Conservation (phyloP, 805 yeast genomes). For the Isabelozyma rhagii region DNA sequence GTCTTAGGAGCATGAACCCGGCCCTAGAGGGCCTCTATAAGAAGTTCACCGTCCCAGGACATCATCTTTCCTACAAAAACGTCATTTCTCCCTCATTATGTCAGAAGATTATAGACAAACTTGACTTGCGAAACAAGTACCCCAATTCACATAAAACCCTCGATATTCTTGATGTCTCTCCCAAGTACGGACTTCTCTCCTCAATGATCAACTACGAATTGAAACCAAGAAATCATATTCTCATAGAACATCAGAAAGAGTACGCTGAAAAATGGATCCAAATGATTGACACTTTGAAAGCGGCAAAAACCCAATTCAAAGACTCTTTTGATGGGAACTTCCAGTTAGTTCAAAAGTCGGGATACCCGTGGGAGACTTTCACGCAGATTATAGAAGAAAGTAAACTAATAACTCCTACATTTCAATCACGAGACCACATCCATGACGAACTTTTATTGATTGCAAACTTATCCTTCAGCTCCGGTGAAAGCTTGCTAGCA, state of each 20-base stretch:
- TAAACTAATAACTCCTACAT: constrained; percentile 33
- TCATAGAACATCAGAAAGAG: constrained; percentile 51
- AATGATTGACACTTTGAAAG: constrained; percentile 18
- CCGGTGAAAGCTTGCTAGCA: constrained; percentile 66
- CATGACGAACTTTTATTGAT: constrained; percentile 55
- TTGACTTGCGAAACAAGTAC: constrained; percentile 39
- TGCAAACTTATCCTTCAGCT: constrained; percentile 54
- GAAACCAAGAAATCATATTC: constrained; percentile 59
- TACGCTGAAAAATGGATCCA: constrained; percentile 25
- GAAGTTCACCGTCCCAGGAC: background rate
- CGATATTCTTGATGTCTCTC: constrained; percentile 57
- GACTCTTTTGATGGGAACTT: constrained; percentile 17
- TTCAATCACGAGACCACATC: constrained; percentile 32
- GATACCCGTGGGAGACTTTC: constrained; percentile 68
- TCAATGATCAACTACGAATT: constrained; percentile 57
- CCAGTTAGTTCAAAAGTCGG: constrained; percentile 41
- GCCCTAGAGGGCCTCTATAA: background rate
- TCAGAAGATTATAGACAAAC: constrained; percentile 43
- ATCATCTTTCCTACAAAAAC: background rate
- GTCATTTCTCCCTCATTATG: constrained; percentile 16
- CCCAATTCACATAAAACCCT: constrained; percentile 31
- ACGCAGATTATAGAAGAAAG: constrained; percentile 43
- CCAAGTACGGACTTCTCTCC: constrained; percentile 61
- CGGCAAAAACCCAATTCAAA: constrained; percentile 18
- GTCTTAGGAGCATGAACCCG: background rate